Percentiles rank a stretch among this genome's conserved stretches.
phyloP scores from a whole-genome alignment of 768 basidiomycete species.

The Tylopilus subfusipes region DNA sequence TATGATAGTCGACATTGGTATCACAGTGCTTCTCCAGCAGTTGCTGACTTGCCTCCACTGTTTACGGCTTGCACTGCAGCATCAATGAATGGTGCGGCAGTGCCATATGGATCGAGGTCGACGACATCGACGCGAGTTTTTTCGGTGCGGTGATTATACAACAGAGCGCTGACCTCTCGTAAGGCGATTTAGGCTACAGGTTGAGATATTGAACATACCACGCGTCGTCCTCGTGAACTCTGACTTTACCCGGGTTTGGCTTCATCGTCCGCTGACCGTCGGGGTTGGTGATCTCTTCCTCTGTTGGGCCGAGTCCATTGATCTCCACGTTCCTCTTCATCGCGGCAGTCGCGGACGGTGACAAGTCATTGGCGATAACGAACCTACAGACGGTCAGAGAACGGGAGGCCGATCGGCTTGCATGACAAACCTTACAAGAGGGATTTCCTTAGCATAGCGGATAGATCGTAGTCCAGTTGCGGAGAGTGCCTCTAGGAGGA shows the following conservation, averaged over 20 bases:
- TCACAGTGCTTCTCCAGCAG: background rate
- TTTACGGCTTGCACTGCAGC: constrained; percentile 84
- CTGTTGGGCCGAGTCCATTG: constrained; percentile 60
- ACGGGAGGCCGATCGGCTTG: background rate
- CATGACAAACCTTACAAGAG: constrained; percentile 69
- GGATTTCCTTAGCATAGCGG: constrained; percentile 96
- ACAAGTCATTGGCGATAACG: constrained; percentile 94
- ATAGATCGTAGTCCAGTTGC: constrained; percentile 95
- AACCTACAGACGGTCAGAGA: constrained; percentile 57
- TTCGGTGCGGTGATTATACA: constrained; percentile 84
- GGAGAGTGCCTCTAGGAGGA: constrained; percentile 88
- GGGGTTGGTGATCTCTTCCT: constrained; percentile 18
- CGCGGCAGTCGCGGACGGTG: constrained; percentile 73
- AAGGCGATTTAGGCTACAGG: background rate
- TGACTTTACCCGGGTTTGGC: constrained; percentile 51
- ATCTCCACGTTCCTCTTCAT: constrained; percentile 83
- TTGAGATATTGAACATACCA: constrained; percentile 50
- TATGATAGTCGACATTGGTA: background rate
- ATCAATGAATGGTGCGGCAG: constrained; percentile 95
- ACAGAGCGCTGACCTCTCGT: constrained; percentile 57
- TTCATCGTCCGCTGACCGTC: constrained; percentile 10
- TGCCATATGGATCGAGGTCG: constrained; percentile 98
- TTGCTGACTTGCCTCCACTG: constrained; percentile 71
- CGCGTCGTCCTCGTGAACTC: constrained; percentile 90
- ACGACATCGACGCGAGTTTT: constrained; percentile 81